phyloP scores from a whole-genome alignment of 345 rosid species.

The Angophora floribunda region DNA sequence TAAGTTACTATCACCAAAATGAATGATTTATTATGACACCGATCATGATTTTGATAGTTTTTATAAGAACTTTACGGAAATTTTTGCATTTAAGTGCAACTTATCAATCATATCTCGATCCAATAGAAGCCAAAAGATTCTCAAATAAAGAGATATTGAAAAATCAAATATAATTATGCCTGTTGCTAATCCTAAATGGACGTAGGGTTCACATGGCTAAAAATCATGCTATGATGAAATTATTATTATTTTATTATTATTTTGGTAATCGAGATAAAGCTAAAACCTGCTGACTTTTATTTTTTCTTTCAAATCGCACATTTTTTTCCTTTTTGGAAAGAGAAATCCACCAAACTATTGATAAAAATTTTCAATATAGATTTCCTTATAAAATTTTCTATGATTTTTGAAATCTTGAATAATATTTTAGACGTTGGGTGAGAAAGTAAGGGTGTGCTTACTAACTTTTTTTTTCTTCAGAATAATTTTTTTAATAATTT shows the following conservation, averaged over 20 bases:
- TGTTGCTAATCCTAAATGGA: not conserved
- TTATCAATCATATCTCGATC: not conserved
- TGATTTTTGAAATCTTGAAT: not conserved
- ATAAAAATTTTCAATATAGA: too few relatives aligned
- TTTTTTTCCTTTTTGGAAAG: not conserved
- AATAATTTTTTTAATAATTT: too few relatives aligned
- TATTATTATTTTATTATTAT: not conserved
- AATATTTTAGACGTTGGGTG: not conserved
- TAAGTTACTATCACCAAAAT: not conserved
- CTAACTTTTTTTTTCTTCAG: too few relatives aligned
- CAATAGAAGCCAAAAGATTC: not conserved
- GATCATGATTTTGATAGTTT: not conserved
- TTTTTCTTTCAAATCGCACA: not conserved
- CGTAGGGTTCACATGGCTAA: not conserved
- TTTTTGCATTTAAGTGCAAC: not conserved
- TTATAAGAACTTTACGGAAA: not conserved
- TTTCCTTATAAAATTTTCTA: not conserved
- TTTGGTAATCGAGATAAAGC: not conserved
- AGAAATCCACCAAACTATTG: too few relatives aligned
- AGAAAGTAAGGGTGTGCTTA: not conserved
- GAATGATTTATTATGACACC: not conserved
- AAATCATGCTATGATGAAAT: not conserved
- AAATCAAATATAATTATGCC: not conserved
- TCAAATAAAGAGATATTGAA: not conserved
- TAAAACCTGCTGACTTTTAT: not conserved